Conservation (phyloP, 805 yeast genomes). For the Kuraishia hungarica region DNA sequence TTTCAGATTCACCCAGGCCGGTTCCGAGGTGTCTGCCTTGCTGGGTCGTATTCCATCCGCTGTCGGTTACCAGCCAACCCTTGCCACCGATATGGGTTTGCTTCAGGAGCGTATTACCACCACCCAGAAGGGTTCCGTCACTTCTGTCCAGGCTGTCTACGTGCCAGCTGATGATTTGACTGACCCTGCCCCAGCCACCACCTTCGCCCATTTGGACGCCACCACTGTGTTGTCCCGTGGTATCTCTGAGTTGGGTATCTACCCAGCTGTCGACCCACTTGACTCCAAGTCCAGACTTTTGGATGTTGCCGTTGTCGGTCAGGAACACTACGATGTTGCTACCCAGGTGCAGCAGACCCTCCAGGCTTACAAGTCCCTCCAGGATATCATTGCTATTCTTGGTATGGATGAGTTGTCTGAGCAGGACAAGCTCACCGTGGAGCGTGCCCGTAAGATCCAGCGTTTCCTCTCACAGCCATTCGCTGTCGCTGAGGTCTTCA, state of each 20-base stretch:
- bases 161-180: conserved; percentile 99
- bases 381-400: conserved; percentile 99
- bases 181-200: conserved; percentile 99
- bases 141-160: conserved; percentile 99
- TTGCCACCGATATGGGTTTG: conserved; percentile 99
- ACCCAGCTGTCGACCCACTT: conserved; percentile 99
- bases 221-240: conserved; percentile 99
- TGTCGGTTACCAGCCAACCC: conserved; percentile 99
- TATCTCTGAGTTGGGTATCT: conserved; percentile 99
- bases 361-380: conserved; percentile 99
- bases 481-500: conserved; percentile 99
- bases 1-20: conserved; percentile 99
- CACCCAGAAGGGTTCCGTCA: conserved; percentile 99
- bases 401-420: conserved; percentile 99
- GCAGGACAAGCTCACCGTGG: conserved; percentile 97
- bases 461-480: conserved; percentile 99
- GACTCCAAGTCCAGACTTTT: conserved; percentile 98
- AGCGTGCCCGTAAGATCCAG: conserved; percentile 99
- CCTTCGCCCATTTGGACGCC: conserved; percentile 99
- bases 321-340: conserved; percentile 97
- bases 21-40: conserved; percentile 99
- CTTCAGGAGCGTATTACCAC: conserved; percentile 99
- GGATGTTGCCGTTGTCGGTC: conserved; percentile 95
- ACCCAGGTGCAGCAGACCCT: conserved; percentile 94
- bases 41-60: conserved; percentile 99